Base-by-base conservation (phyloP, 768 basidiomycete genomes). In the Lactarius akahatsu region DNA sequence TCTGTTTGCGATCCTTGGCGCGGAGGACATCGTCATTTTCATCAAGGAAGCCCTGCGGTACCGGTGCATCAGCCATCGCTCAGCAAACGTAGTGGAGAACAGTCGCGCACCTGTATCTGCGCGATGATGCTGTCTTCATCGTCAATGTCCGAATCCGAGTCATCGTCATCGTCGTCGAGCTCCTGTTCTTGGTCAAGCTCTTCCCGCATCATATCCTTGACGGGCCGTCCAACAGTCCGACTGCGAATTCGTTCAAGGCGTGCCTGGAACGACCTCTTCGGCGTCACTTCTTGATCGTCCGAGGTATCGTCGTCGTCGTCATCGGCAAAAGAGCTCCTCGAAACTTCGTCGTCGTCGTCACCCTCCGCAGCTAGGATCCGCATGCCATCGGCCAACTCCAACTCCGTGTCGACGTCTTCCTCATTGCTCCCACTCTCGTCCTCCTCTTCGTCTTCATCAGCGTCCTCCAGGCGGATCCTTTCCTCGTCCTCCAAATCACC, bases 401-500 rank as follows among this genome's bases (percentile, higher is more conserved):
- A 61, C 6, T 71, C 68, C 34, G 71, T 70, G 26, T 74, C 71
- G 9, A 61, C 67, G 59, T 64, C 62, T 36, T 69, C 69, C 7
- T 13, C 63, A 36, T 36, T 1, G 36, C 36, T 66, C 78, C 77
- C 2, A 67, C 80, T n/a, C 83, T 76, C 65, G 84, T 69, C 38
- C 80, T 66, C 38, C 72, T 72, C 72, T 13, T 38, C 28, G 57
- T 70, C 73, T 0, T 72, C 77, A 1, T 79, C 77, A 32, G 80
- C 82, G 64, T 87, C 86, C 70, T 88, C 86, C 47, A 45, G 64
- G 60, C 69, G 73, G 73, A 88, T 82, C 69, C 74, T 75, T 63
- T 79, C 80, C 61, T 77, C 80, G 73, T 89, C 88, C 56, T 77
- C 81, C 26, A 91, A 71, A 75, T 92, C 90, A 71, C 86, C 88